Percentiles rank a stretch among this genome's conserved stretches.
Conservation (phyloP, 1,284 basidiomycete species). For the Naganishia albida region DNA sequence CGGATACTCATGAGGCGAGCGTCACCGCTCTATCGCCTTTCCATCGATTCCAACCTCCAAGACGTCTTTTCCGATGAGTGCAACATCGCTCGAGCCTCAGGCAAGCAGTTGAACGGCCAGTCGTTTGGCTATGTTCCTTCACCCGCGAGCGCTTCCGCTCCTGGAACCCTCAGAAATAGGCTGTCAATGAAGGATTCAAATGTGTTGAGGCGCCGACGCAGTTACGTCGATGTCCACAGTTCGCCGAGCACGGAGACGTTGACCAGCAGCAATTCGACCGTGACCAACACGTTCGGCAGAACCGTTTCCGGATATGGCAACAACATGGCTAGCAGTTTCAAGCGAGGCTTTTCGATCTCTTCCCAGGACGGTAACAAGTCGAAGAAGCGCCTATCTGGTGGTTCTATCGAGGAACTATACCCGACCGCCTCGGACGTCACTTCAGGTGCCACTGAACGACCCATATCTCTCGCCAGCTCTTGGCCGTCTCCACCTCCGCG, state of each 20-base stretch:
- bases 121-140: slow-evolving; percentile 35
- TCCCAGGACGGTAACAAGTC: slow-evolving; percentile 26
- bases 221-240: slow-evolving; percentile 31
- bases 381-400: slow-evolving; percentile 8
- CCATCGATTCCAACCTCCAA: slow-evolving; percentile 52
- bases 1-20: slow-evolving; percentile 70
- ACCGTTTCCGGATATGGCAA: slow-evolving; percentile 27
- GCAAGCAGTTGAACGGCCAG: slow-evolving; percentile 41
- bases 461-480: not conserved
- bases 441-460: not conserved
- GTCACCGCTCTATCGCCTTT: slow-evolving; percentile 65
- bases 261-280: not conserved
- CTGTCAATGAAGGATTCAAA: slow-evolving; percentile 41
- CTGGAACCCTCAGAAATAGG: slow-evolving; percentile 27
- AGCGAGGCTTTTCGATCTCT: slow-evolving; percentile 31
- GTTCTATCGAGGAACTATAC: slow-evolving; percentile 1
- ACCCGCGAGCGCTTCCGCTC: slow-evolving; percentile 23
- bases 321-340: slow-evolving; percentile 31
- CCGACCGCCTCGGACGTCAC: not conserved
- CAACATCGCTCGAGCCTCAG: slow-evolving; percentile 48
- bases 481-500: slow-evolving; percentile 5
- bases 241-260: slow-evolving; percentile 17
- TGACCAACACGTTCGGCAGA: slow-evolving; percentile 6
- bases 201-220: slow-evolving; percentile 44
- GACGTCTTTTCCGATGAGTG: slow-evolving; percentile 55